Base-by-base conservation (phyloP, 305 asterid genomes). In the Fraxinus xanthoxyloides region DNA sequence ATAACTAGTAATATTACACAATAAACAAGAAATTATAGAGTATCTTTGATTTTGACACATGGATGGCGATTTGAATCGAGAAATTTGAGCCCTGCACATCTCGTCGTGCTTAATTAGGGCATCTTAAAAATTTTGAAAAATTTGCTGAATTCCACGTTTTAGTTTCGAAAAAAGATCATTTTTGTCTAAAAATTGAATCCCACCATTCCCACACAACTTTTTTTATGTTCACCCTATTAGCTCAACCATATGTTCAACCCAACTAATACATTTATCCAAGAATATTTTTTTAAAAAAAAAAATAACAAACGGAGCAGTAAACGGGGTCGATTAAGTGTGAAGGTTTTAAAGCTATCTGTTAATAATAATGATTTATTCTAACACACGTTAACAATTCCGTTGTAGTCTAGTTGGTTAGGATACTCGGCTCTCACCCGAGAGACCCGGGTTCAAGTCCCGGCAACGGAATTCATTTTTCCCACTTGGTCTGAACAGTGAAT, bases 361-460 rank as follows among this genome's bases (percentile, higher is more conserved):
- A 9, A 0, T 0, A 6, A 5, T 36, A 0, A 36, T 36, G 8
- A 36, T 36, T 7, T 7, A 36, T 35, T n/a, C n/a, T n/a, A n/a
- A n/a, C n/a, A n/a, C n/a, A n/a, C n/a, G n/a, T n/a, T n/a, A n/a
- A n/a, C n/a, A n/a, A n/a, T n/a, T 86, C 93, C 92, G 92, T 90
- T 89, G 95, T 92, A 93, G 95, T 93, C 97, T 93, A 90, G 97
- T 6, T 88, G 97, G 97, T 94, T 35, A 92, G 97, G 98, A 94
- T 91, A 93, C 89, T 94, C 92, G 95, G 95, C 98, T 94, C 97
- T 94, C 97, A 92, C 97, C 93, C 91, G 94, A 94, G 88, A 94
- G 97, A 94, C 95, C 95, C 94, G 94, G 91, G 93, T 94, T 94
- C 97, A 32, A 94, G 93, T 93, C 94, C 98, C 97, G 95, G 97